Base-by-base conservation (phyloP, 1,284 basidiomycete species). In the Ceratobasidium sp. region DNA sequence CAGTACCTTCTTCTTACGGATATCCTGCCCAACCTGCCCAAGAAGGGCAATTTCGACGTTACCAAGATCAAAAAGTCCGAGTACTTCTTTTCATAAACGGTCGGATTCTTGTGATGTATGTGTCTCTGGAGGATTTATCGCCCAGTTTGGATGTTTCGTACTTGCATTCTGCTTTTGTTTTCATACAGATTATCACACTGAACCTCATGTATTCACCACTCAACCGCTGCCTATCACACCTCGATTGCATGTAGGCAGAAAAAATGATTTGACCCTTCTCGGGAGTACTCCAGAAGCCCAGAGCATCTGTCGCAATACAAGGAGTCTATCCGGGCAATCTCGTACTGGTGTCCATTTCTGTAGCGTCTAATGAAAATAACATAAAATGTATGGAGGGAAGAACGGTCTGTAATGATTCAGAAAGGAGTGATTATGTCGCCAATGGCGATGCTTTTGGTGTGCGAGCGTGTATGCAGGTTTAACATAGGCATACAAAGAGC, bases 21-120 rank as follows among this genome's bases (percentile, higher is more conserved):
- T 78, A 79, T 97, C 77, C 82, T 99, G 17, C 97, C 97, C 0
- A 90, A 91, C 0, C 84, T 97, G 27, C 97, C 97, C 0, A 83
- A 90, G 81, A 95, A 95, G 85, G 98, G 97, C 75, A 85, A 87
- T 74, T 99, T 99, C 82, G 89, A 96, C 79, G 95, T 99, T 76
- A 86, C 90, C 80, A 88, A 87, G 77, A 97, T 99, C 84, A 91
- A 92, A 81, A 83, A 90, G 63, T 94, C 92, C 53, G 86, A 88
- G 59, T 98, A 98, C 83, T 98, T 98, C 89, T 98, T 97, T 87
- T 94, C 94, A 62, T 95, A 86, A 82, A 54, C 41, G 36, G 22
- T 45, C 17, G 71, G 67, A 71, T 63, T 63, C 51, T n/a, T 64
- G 50, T 15, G n/a, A n/a, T n/a, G 19, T 47, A 51, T 51, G 19